These are phyloP conservation scores for Hirsutella minnesotensis DNA, from an alignment of 2,329 filamentous ascomycete genomes.

Conservation along the genomic window DNA sequence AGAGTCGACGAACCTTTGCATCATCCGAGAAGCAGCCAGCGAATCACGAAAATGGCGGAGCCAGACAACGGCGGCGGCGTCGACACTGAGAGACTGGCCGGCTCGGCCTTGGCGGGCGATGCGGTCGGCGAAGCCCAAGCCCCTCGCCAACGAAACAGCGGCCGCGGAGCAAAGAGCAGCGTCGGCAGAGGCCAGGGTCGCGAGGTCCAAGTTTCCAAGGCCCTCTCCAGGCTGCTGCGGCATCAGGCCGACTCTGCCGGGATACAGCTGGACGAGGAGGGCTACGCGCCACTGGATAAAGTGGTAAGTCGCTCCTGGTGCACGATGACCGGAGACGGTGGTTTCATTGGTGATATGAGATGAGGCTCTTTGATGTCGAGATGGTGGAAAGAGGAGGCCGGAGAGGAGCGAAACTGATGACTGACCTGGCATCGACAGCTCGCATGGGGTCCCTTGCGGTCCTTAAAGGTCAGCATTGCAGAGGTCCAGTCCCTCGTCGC, in stretches of 20 bases:
- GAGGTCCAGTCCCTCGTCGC: slow-evolving; percentile 62
- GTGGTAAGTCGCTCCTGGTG: slow-evolving; percentile 37
- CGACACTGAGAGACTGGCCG: not conserved
- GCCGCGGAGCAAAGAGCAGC: slow-evolving; percentile 9
- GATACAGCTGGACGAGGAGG: slow-evolving; percentile 44
- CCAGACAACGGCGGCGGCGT: not conserved
- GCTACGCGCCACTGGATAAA: slow-evolving; percentile 43
- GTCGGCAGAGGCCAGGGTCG: slow-evolving; percentile 22
- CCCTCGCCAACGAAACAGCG: not conserved
- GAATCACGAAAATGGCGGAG: not conserved
- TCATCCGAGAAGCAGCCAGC: not conserved
- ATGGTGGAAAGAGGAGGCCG: too few species aligned
- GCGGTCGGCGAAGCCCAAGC: not conserved
- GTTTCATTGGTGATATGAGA: not conserved
- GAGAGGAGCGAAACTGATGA: slow-evolving; percentile 2
- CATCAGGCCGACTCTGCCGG: slow-evolving; percentile 47
- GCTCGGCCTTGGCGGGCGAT: not conserved
- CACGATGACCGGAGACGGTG: not conserved
- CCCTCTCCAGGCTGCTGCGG: slow-evolving; percentile 40
- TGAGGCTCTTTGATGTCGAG: too few species aligned
- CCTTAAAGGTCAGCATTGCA: slow-evolving; percentile 58
- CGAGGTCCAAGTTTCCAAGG: slow-evolving; percentile 39
- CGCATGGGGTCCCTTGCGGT: slow-evolving; percentile 46
- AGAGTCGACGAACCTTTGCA: too few species aligned
- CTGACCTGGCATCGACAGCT: slow-evolving; percentile 23